Percentiles rank a stretch among this genome's conserved stretches.
These are phyloP conservation scores for Fomitopsis serialis DNA, from an alignment of 768 basidiomycete genomes.

Conservation along the genomic window DNA sequence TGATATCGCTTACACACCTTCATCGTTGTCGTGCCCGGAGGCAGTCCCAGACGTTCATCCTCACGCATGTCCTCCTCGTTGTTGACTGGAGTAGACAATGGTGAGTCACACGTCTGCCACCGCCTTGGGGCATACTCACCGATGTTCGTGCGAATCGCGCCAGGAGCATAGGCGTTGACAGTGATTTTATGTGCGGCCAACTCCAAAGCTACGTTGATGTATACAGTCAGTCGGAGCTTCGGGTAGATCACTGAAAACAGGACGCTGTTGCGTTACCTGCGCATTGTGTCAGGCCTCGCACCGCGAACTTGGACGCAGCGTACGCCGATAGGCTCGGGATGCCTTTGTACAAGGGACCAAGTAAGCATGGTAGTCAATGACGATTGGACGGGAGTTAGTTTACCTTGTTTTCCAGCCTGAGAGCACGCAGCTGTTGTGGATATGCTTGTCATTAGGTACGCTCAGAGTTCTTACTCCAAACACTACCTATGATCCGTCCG, in stretches of 20 bases:
- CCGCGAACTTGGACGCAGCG: conserved; percentile 20
- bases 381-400: background rate
- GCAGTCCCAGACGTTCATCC: background rate
- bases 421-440: background rate
- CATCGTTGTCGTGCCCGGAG: background rate
- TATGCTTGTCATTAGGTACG: background rate
- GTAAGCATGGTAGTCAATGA: conserved; percentile 10
- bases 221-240: background rate
- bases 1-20: background rate
- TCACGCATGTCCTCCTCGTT: background rate
- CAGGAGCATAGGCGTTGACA: conserved; percentile 25
- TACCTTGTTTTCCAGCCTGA: background rate
- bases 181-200: conserved; percentile 17
- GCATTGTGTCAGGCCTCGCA: conserved; percentile 20
- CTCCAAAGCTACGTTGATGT: conserved; percentile 2
- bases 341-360: background rate
- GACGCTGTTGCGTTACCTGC: conserved; percentile 11
- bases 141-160: conserved; percentile 16
- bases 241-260: background rate
- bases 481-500: conserved; percentile 38
- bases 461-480: background rate
- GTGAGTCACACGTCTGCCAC: background rate
- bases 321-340: conserved; percentile 8
- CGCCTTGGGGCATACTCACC: conserved; percentile 5
- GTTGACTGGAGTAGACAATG: background rate